These are phyloP conservation scores for Vachellia pachyceras DNA, from an alignment of 306 rosid genomes.

Conservation along the genomic window DNA sequence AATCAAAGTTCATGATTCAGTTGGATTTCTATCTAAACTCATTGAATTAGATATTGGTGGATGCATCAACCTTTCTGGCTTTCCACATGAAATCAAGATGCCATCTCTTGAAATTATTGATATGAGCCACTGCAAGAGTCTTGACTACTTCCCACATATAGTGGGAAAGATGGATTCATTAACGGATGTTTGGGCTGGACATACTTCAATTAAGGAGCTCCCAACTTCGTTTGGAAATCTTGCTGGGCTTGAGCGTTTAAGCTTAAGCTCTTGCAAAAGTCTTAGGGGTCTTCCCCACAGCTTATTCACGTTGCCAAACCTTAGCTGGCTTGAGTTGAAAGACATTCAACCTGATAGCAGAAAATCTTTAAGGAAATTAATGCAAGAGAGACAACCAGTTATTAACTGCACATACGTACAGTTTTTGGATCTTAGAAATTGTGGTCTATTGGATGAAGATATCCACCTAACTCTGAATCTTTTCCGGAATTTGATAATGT, in stretches of 20 bases:
- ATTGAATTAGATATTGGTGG: neutral
- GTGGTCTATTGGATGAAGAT: constrained; percentile 36
- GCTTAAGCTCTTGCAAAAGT: neutral
- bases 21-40: neutral
- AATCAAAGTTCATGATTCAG: neutral
- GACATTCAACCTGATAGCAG: neutral
- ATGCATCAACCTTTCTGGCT: neutral
- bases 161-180: neutral
- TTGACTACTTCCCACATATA: neutral
- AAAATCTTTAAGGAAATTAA: neutral
- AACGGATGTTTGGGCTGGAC: neutral
- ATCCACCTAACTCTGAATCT: neutral
- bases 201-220: neutral
- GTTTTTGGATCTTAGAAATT: neutral
- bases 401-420: neutral
- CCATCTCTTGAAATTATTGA: neutral
- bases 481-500: constrained; percentile 8
- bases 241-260: neutral
- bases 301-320: neutral
- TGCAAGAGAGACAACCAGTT: neutral
- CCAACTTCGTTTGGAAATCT: constrained; percentile 1
- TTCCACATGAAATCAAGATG: neutral
- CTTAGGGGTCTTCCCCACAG: neutral
- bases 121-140: neutral
- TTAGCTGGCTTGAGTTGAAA: neutral